Evolutionary conservation across 2,329 filamentous ascomycete genomes (phyloP), one percentile per base, ranked within the genome.

Genomic region (Trichoderma sp.): DNA sequence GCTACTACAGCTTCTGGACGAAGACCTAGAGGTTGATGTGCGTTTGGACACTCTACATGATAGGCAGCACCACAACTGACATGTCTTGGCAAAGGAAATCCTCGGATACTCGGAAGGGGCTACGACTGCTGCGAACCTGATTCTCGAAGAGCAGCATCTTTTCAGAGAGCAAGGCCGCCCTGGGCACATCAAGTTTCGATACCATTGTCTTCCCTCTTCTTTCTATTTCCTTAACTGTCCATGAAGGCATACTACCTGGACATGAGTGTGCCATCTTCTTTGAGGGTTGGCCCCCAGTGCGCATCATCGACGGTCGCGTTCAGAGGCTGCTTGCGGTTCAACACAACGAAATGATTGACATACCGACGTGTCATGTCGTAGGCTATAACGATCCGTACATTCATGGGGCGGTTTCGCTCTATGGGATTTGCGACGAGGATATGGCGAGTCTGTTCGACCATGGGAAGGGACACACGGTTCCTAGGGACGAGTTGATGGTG

Each of bases 71-170:
- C 3, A 63, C 6, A 15, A 12, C 19, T 57, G 19, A 65, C 29
- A 13, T 9, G 17, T 22, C 13, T 32, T 19, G 17, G 25, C 15
- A 22, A 17, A 76, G 73, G 86, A 84, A 3, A 83, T 89, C 54
- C 80, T 89, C 19, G 87, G 87, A 1, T 89, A 88, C 71, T 88
- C 86, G 0, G 86, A 89, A 73, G 87, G 87, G 3, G 86, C 87
- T 1, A 84, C 83, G 0, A 80, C 86, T 15, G 87, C 86, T 0
- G 82, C 83, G 0, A 86, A 83, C 0, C 73, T 86, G 9, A 77
- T 87, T 9, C 75, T 87, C 4, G 82, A 86, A 60, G 84, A 87
- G 71, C 77, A 81, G 64, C 76, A 79, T 4, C 77, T 80, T 12
- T 73, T 68, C 12, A 73, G 75, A 52, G 70, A 76, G 50, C 64